Base-by-base conservation (phyloP, 73 alveolate species). In the Diophrys sp. region DNA sequence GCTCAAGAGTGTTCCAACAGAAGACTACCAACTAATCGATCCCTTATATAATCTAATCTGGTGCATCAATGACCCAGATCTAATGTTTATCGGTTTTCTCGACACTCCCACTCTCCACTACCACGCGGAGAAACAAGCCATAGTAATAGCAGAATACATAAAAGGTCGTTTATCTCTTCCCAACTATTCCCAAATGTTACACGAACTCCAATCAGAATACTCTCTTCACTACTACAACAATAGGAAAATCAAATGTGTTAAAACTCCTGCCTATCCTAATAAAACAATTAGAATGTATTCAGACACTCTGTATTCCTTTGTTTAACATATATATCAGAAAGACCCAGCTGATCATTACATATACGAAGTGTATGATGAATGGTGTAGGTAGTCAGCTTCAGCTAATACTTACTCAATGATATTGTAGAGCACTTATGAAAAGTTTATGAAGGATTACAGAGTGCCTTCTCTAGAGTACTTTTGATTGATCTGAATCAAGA, bases 11-110 rank as follows among this genome's bases (percentile, higher is more conserved):
- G 62, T 11, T 18, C 18, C 5, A 18, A 44, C 62, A 44, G 62
- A 44, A 44, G 18, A 44, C 18, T 5, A 18, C 5, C 18, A 44
- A 44, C 18, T 11, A 5, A 44, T 44, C 62, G 18, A 44, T 11
- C 62, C 62, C 18, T 18, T 44, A 5, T 44, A 44, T 44, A 5
- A 44, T 44, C 18, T 44, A 44, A 11, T 44, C n/a, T 44, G 62
- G 62, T 44, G 62, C 62, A 44, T 44, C 18, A 44, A 44, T 44
- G 62, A 44, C 62, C 62, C 62, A 18, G 62, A 44, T 44, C 62
- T 44, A 11, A 44, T 18, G 18, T 44, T 44, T 44, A 11, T 5
- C 18, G 62, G 62, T 11, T 11, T 44, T 18, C 18, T 11, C 5
- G 62, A 44, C 18, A 44, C 62, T 44, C 62, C 62, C 5, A 44